Conservation (phyloP, 2,329 filamentous ascomycete species). For the Fusarium sp. region DNA sequence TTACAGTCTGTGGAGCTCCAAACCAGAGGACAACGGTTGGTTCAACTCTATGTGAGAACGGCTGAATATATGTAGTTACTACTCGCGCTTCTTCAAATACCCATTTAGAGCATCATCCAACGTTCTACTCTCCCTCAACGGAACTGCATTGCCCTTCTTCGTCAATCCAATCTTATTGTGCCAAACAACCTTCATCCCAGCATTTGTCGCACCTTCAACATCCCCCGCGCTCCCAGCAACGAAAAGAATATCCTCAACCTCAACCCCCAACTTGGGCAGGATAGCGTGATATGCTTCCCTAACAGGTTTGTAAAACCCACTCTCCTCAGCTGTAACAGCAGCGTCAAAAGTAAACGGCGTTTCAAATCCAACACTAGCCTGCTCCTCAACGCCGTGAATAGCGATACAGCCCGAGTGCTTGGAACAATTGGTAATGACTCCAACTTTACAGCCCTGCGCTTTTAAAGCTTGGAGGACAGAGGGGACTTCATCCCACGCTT, state of each 20-base stretch:
- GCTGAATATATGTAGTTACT: background rate
- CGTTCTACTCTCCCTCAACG: background rate
- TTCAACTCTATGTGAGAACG: background rate
- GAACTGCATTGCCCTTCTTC: slow-evolving; percentile 37
- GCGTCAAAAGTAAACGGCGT: slow-evolving; percentile 44
- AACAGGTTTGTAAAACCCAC: slow-evolving; percentile 52
- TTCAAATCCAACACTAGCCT: slow-evolving; percentile 6
- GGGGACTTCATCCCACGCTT: slow-evolving; percentile 38
- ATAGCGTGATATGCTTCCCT: slow-evolving; percentile 46
- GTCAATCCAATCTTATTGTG: slow-evolving; percentile 47
- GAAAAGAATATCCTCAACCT: slow-evolving; percentile 45
- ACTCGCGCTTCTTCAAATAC: background rate
- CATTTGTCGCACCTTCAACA: slow-evolving; percentile 49
- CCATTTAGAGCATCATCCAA: background rate
- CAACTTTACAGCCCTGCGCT: slow-evolving; percentile 45
- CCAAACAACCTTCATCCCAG: slow-evolving; percentile 53
- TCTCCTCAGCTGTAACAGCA: slow-evolving; percentile 51
- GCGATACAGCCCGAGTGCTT: slow-evolving; percentile 43
- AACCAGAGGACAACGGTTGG: background rate
- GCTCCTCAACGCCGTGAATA: background rate
- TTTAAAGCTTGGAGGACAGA: slow-evolving; percentile 36
- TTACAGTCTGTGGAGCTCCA: background rate
- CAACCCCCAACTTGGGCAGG: slow-evolving; percentile 41
- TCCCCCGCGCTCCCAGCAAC: slow-evolving; percentile 53
- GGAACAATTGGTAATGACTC: slow-evolving; percentile 52